Base-by-base conservation (phyloP, 176 grass and related monocot genomes). In the Triticum urartu region DNA sequence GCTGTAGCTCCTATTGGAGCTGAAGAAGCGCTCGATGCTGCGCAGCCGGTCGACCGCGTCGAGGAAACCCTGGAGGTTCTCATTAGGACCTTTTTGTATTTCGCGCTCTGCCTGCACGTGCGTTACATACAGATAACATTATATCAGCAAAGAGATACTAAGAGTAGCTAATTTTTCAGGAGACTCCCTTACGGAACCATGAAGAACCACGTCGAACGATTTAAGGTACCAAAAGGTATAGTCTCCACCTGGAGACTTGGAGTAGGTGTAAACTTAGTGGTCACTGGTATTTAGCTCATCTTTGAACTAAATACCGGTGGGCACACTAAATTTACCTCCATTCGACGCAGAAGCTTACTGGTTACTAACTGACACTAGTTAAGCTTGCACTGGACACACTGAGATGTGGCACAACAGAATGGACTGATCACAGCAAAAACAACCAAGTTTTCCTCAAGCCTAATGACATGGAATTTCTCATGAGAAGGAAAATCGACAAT, bases 31-130 rank as follows among this genome's bases (percentile, higher is more conserved):
- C 50, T 92, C 85, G 9, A 99, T 92, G 75, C 90, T 92, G 66
- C 94, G 85, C 77, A 99, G 45, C 8, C 87, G 87, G 77, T 99
- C 97, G 40, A 96, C 92, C 1, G 97, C 94, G 8, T 94, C 90
- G 21, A 99, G 89, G 69, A 94, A 99, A 43, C 90, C 91, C 74
- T 96, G 88, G 14, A 99, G 89, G 52, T 99, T 93, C 21, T 99
- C 90, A 4, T 89, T 84, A 7, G 97, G 97, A 1, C 92, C 97
- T 83, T 90, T 99, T 17, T 91, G 88, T 81, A 99, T 88, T 60
- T 94, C 91, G 33, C 87, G 85, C 73, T 99, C 94, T 30, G 94
- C 90, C 97, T 99, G 88, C 26, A 92, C n/a, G 47, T 13, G 45
- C 11, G 7, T 71, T 38, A 12, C 1, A 52, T 64, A 28, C 0